A percentile compares a stretch with the other conserved stretches of the same genome.
These are phyloP conservation scores for Aureobasidium uvarum DNA, from an alignment of 2,329 filamentous ascomycete genomes.

Conservation along the genomic window DNA sequence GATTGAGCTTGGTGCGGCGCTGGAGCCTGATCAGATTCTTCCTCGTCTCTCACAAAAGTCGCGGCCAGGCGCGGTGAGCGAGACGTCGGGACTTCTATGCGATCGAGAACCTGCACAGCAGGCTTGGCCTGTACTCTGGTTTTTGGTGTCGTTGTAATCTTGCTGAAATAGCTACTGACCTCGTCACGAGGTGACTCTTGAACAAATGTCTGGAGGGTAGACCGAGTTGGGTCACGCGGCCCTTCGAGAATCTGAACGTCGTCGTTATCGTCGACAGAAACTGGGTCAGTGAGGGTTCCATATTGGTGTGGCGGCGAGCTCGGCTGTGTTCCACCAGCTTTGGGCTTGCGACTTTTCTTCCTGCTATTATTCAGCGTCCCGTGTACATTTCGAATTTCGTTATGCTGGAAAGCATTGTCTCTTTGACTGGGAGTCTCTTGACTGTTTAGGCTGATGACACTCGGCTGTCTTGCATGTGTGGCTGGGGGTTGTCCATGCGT, in stretches of 20 bases:
- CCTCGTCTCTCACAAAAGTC: not conserved
- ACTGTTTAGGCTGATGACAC: slow-evolving; percentile 5
- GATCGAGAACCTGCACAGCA: not conserved
- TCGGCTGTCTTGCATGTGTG: not conserved
- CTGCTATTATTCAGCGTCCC: not conserved
- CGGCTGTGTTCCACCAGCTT: not conserved
- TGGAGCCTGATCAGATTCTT: not conserved
- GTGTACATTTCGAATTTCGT: not conserved
- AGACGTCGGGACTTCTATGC: not conserved
- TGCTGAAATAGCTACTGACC: not conserved
- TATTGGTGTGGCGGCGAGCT: not conserved
- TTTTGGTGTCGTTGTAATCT: not conserved
- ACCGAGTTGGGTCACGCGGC: not conserved
- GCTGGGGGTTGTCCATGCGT: not conserved
- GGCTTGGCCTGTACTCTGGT: not conserved
- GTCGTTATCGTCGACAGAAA: slow-evolving; percentile 8
- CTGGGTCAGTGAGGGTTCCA: not conserved
- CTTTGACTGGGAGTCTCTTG: not conserved
- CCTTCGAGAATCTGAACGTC: slow-evolving; percentile 1
- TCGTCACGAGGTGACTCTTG: no score
- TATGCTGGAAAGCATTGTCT: not conserved
- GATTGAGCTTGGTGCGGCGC: not conserved
- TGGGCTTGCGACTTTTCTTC: slow-evolving; percentile 14
- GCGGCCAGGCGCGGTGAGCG: not conserved
- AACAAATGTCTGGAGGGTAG: not conserved